Base-by-base conservation (phyloP, 441 rosid genomes). In the Adansonia rubrostipa region DNA sequence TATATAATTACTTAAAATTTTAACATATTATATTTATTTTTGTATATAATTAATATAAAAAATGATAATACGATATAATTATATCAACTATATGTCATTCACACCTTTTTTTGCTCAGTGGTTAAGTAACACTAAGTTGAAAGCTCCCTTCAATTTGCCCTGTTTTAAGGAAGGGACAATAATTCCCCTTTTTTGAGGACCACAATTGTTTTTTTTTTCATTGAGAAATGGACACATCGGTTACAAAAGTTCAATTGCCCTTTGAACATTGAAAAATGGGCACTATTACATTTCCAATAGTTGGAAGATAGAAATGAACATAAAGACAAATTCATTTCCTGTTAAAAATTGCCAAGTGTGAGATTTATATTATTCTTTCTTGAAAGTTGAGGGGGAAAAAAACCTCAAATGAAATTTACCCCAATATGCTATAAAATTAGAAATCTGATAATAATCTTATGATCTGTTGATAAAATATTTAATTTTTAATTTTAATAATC, bases 121-220 rank as follows among this genome's bases (percentile, higher is more conserved):
- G 17, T 14, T 33, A 71, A 28, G 0, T 11, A 60, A 36, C 6
- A 0, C 17, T 42, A 76, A 74, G 64, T 57, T 61, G 61, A 65
- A 58, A 70, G 66, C 47, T 28, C 7, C 57, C 20, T 50, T 48
- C 24, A 20, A 4, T 22, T 75, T 62, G 45, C 74, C 45, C 33
- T 63, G 9, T 54, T 78, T 45, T 6, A 62, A 36, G 78, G 75
- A 58, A 44, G 66, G 24, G 42, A 24, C 17, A 13, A 20, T 11
- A 20, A 28, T 28, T 28, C 15, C 17, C 48, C 33, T 77, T 65
- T 75, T 5, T 19, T 45, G 75, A 65, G 75, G 80, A 53, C 66
- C 75, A 75, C 82, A 57, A 2, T 47, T 11, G 9, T 77, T 45
- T 28, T 28, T 45, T 28, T 57, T 71, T 68, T 75, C 79, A 19